Conservation (phyloP, 495 filamentous ascomycete species). For the Chaetomium tenue region DNA sequence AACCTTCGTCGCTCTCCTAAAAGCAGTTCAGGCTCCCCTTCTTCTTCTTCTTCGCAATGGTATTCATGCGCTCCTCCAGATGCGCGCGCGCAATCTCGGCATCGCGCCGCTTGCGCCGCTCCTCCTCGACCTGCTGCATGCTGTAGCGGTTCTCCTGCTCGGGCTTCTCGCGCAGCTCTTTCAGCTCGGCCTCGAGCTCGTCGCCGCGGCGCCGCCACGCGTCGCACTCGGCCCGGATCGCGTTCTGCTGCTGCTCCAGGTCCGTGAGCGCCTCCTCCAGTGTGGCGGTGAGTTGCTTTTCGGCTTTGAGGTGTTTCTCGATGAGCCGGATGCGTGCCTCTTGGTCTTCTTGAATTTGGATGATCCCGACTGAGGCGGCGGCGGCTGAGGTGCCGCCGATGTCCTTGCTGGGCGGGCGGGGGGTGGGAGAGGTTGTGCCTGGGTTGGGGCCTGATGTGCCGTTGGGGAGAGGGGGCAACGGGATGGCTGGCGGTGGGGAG, state of each 20-base stretch:
- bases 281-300: slow-evolving; percentile 92
- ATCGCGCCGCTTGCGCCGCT: slow-evolving; percentile 78
- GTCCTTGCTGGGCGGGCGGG: slow-evolving; percentile 79
- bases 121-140: slow-evolving; percentile 91
- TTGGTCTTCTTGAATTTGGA: slow-evolving; percentile 84
- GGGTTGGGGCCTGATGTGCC: slow-evolving; percentile 41
- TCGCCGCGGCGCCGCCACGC: slow-evolving; percentile 79
- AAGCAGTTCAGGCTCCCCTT: slow-evolving; percentile 97
- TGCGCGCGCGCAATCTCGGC: slow-evolving; percentile 85
- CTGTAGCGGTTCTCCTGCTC: slow-evolving; percentile 67
- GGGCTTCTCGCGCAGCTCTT: slow-evolving; percentile 55
- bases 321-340: slow-evolving; percentile 93
- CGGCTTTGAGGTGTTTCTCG: slow-evolving; percentile 92
- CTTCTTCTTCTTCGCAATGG: slow-evolving; percentile 92
- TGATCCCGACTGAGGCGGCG: slow-evolving; percentile 39
- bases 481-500: slow-evolving; percentile 85
- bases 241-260: slow-evolving; percentile 81
- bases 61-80: slow-evolving; percentile 90
- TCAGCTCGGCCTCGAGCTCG: slow-evolving; percentile 75
- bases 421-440: slow-evolving; percentile 46
- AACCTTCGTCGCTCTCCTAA: slow-evolving; percentile 55
- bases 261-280: slow-evolving; percentile 94
- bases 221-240: slow-evolving; percentile 84
- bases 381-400: slow-evolving; percentile 44
- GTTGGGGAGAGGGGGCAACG: slow-evolving; percentile 83